Evolutionary conservation across 768 basidiomycete species (phyloP), one percentile per base, ranked within the genome.

Genomic region (Mycena epipterygia): DNA sequence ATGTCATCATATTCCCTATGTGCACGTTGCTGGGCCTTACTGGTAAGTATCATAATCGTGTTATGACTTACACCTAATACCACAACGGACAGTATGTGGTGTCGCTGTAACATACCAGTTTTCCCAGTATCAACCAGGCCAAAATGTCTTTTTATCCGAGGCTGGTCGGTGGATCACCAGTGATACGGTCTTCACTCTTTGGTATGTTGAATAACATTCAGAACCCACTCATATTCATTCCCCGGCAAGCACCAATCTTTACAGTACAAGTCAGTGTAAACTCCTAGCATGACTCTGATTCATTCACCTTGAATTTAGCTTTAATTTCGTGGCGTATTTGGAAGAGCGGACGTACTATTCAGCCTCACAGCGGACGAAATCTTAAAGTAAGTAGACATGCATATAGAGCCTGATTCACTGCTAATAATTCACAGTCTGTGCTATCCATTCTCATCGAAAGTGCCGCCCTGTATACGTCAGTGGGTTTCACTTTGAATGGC

Each of bases 151-250:
- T 44, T 19, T 29, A 27, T 68, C 61, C 0, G 59, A 23, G 2
- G 59, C 64, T 13, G 68, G 64, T 14, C 33, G 64, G 14, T 76
- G 73, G 75, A 73, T 74, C 25, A 64, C 64, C 8, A 74, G 71
- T 46, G 44, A 70, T 16, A 64, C 44, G 41, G 71, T 68, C 2
- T 68, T 76, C 51, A 72, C 71, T 6, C 30, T 73, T 5, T 52
- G 59, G 73, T 74, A 27, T 4, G 72, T 32, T 27, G 5, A 25
- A 5, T 27, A 4, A 5, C 5, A 5, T 35, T 35, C 12, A 12
- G 4, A 35, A 11, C 7, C 30, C 4, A 8, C 21, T 55, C 33
- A 3, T n/a, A 23, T 33, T 19, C 17, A 55, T 33, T 9, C 11
- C n/a, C 8, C 30, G 5, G n/a, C 25, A 62, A n/a, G 46, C 32